A percentile compares a stretch with the other conserved stretches of the same genome.
phyloP scores from a whole-genome alignment of 805 yeast genomes.

The Hanseniaspora thailandica region DNA sequence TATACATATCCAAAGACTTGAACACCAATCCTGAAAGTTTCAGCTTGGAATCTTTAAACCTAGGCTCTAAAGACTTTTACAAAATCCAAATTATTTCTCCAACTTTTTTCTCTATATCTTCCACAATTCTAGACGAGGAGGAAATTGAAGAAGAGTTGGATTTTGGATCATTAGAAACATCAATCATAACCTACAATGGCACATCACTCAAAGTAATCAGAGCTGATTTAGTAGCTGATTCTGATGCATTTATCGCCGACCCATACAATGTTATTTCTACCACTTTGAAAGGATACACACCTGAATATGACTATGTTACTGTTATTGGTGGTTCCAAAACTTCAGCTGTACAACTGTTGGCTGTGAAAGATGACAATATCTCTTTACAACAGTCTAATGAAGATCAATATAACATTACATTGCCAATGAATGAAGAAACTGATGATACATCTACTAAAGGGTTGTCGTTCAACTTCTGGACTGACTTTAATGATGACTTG shows the following conservation, averaged over 20 bases:
- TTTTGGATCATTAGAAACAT: slow-evolving; percentile 21
- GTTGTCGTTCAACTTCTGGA: slow-evolving; percentile 41
- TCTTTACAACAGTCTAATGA: slow-evolving; percentile 33
- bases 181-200: slow-evolving; percentile 17
- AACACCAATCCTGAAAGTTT: too few relatives aligned
- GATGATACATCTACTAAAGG: slow-evolving; percentile 65
- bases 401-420: slow-evolving; percentile 60
- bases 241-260: slow-evolving; percentile 16
- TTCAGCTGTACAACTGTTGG: slow-evolving; percentile 40
- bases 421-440: slow-evolving; percentile 57
- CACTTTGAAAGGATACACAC: slow-evolving; percentile 20
- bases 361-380: slow-evolving; percentile 22
- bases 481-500: slow-evolving; percentile 33
- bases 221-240: slow-evolving; percentile 33
- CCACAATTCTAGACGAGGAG: neutral
- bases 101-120: neutral
- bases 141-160: slow-evolving; percentile 28
- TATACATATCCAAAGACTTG: neutral
- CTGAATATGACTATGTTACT: slow-evolving; percentile 26
- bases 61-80: slow-evolving; percentile 1
- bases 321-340: slow-evolving; percentile 53
- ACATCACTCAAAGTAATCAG: slow-evolving; percentile 26
- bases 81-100: neutral
- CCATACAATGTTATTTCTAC: neutral
- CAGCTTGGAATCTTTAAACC: neutral